These are phyloP conservation scores for Chlamydomonas sp. DNA, from an alignment of 139 green algal genomes.

Conservation along the genomic window DNA sequence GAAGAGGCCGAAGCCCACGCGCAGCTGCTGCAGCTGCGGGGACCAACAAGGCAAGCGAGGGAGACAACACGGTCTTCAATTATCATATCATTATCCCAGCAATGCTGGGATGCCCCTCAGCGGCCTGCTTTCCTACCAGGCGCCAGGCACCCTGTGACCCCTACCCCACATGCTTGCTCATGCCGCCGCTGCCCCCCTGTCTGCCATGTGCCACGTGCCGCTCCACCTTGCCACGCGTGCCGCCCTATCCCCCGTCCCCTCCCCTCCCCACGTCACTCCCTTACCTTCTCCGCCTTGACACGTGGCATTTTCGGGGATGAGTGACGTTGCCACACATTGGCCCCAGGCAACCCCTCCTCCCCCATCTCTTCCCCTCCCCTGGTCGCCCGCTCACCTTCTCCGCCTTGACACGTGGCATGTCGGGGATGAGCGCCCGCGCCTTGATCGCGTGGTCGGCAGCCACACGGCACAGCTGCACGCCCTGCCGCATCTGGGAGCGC, in stretches of 20 bases:
- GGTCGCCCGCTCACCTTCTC: background rate
- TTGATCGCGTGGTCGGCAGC: background rate
- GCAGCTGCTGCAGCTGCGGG: slow-evolving; percentile 8
- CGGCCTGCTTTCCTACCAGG: no score
- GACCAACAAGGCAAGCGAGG: no score
- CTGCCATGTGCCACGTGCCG: no score
- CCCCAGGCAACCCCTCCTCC: background rate
- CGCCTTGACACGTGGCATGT: slow-evolving; percentile 7
- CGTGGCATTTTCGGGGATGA: slow-evolving; percentile 21
- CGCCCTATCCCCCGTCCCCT: no score
- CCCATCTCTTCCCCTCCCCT: background rate
- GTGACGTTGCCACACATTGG: background rate
- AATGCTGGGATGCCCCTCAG: no score
- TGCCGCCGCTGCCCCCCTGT: no score
- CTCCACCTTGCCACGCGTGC: no score
- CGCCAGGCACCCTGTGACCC: no score
- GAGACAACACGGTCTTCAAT: no score
- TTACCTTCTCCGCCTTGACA: background rate
- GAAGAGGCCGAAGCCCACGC: slow-evolving; percentile 11
- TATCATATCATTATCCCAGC: no score
- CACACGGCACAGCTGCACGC: slow-evolving; percentile 4
- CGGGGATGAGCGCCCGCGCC: background rate
- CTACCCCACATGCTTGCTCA: no score
- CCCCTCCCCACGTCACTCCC: background rate
- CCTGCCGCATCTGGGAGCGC: slow-evolving; percentile 10